Base-by-base conservation (phyloP, 345 rosid genomes). In the Aegle marmelos region DNA sequence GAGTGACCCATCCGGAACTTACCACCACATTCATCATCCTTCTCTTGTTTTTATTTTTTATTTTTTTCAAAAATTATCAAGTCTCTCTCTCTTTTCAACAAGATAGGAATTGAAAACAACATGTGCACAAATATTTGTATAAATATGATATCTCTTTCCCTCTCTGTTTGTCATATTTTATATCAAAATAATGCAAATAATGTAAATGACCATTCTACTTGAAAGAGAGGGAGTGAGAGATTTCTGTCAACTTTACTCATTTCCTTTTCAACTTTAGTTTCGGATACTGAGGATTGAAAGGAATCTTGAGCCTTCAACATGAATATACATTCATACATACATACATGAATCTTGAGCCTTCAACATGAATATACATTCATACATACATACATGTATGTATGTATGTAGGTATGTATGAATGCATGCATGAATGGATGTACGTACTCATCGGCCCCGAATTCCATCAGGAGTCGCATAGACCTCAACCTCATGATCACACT, bases 1-100 rank as follows among this genome's bases (percentile, higher is more conserved):
- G 75, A 61, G 75, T 74, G 82, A 60, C 72, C 74, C 77, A 11
- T 74, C 70, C 68, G 70, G 73, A 45, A 56, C 60, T 73, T 66
- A 30, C 33, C 74, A 74, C 74, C 74, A 48, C 78, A 17, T 22
- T 21, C 63, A 10, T 7, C 48, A 2, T 57, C 30, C 61, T 64
- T 36, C 75, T 50, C 75, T 34, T 54, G 25, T 30, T 54, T 11
- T 39, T 34, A 24, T 19, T 34, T 39, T 24, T 4, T 68, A 6
- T 41, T 27, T 64, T 33, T 36, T 34, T 34, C 56, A 13, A 36
- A 34, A 41, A 11, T 41, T 41, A n/a, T 58, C 34, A 58, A 73
- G 19, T 9, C 11, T 73, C 61, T 37, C 21, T 14, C 22, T 57
- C 27, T 4, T 74, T 61, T 41, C 68, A 61, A 28, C 39, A 19